Evolutionary conservation across 2,329 filamentous ascomycete genomes (phyloP).

Genomic region (Paecilomyces formosus): DNA sequence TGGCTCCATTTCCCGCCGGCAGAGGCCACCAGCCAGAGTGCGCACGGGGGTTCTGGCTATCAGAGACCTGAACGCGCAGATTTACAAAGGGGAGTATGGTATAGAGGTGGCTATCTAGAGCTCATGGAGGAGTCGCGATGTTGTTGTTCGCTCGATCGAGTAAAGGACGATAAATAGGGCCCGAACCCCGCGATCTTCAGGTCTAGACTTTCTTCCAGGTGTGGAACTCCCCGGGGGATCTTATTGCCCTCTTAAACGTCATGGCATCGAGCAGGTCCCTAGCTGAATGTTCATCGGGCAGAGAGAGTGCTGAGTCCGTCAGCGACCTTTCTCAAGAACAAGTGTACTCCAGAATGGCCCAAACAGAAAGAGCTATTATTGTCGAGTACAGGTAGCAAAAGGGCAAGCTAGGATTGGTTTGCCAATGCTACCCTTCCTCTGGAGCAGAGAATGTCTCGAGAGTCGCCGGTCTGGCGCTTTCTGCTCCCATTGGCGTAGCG

Average conservation of each 20-base stretch:
- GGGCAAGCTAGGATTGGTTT: not conserved
- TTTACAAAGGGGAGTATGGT: not conserved
- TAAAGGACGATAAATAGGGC: not conserved
- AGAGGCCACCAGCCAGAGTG: not conserved
- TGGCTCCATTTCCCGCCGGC: not conserved
- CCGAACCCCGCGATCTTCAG: not conserved
- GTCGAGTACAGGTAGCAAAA: not conserved
- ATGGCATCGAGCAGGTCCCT: not conserved
- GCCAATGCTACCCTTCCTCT: not conserved
- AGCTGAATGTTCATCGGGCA: not conserved
- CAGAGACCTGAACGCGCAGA: not conserved
- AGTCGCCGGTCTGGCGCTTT: not conserved
- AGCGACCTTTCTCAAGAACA: not conserved
- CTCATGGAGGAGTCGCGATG: not conserved
- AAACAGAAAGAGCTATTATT: not conserved
- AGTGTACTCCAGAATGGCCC: not conserved
- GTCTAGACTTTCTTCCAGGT: not conserved
- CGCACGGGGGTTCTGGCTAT: not conserved
- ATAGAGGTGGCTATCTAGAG: not conserved
- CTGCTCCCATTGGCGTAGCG: not conserved
- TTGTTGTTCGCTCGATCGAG: not conserved
- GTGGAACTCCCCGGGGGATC: not conserved
- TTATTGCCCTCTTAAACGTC: not conserved
- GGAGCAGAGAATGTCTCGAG: not conserved
- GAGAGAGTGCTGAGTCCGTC: not conserved